Evolutionary conservation across 2,329 filamentous ascomycete species (phyloP).

Genomic region (Ceratocystis harringtonii): DNA sequence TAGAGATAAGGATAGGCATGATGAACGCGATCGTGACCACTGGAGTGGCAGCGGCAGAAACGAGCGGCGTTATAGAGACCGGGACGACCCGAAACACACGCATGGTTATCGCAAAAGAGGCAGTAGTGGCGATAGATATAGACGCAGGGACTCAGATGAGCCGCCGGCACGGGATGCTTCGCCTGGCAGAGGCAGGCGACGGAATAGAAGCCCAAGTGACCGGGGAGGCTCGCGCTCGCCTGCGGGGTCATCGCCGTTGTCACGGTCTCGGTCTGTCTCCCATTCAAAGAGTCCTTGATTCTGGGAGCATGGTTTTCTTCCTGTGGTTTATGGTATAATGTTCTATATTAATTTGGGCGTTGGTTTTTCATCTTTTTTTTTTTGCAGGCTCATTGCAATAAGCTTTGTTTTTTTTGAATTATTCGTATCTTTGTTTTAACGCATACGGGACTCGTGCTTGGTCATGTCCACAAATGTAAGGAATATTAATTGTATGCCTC

Average conservation of each 20-base stretch:
- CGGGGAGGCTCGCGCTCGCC: constrained; percentile 4
- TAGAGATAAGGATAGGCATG: neutral
- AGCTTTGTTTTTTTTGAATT: neutral
- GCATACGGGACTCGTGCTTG: neutral
- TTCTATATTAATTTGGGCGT: neutral
- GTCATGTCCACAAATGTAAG: neutral
- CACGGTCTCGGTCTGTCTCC: neutral
- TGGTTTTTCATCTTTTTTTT: neutral
- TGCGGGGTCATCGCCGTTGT: neutral
- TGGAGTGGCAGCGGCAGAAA: neutral
- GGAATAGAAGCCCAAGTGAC: neutral
- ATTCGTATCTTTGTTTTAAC: neutral
- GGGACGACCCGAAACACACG: constrained; percentile 10
- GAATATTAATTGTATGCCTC: neutral
- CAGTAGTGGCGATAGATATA: neutral
- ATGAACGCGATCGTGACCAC: neutral
- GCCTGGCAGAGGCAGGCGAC: neutral
- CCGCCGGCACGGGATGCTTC: neutral
- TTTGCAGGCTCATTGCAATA: neutral
- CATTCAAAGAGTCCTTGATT: constrained; percentile 8
- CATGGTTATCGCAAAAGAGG: neutral
- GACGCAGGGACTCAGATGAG: neutral
- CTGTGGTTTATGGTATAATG: neutral
- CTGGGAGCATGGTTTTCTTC: neutral
- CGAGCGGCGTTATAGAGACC: constrained; percentile 13